Evolutionary conservation across 2,329 filamentous ascomycete genomes (phyloP), one percentile per base, ranked within the genome.

Genomic region (Pseudogymnoascus sp.): DNA sequence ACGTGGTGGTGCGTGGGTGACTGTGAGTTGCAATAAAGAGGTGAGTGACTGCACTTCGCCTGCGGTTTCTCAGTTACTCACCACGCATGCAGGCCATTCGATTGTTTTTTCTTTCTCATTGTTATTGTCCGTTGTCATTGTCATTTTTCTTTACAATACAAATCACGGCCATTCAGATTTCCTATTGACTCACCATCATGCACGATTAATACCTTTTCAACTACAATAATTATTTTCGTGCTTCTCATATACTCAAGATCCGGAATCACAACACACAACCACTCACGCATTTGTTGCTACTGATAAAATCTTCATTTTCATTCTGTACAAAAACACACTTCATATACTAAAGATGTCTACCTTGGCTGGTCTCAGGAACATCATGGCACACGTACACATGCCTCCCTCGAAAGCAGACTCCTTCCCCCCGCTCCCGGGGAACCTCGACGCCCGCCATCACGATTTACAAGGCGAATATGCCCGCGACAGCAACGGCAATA

Each of bases 341-440:
- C 64, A 67, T 45, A 68, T 66, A 67, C 68, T 69, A 71, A 45
- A 71, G 66, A 73, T 72, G 71, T 68, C 69, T 68, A 67, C 70
- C 63, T 67, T 73, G 67, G 70, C 63, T 69, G 69, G 70, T 67
- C 54, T 73, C 63, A 72, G 67, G 67, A 67, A 67, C 45, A 68
- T 71, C 64, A 31, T 73, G 59, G 62, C 69, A 62, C 67, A 71
- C 65, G 71, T 72, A 65, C 69, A 73, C 40, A 72, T 74, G 71
- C 73, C 72, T 62, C 71, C 71, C 61, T 64, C 69, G 64, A 45
- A 45, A 68, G 65, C 65, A 68, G 68, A 37, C 70, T 67, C 67
- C 67, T 64, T 63, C 29, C 70, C 68, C 62, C 71, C 69, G 73
- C 75, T 71, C 76, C 78, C 68, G 73, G 74, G 67, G 61, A 65